Base-by-base conservation (phyloP, 1,284 basidiomycete species). In the Cryptococcus floricola region DNA sequence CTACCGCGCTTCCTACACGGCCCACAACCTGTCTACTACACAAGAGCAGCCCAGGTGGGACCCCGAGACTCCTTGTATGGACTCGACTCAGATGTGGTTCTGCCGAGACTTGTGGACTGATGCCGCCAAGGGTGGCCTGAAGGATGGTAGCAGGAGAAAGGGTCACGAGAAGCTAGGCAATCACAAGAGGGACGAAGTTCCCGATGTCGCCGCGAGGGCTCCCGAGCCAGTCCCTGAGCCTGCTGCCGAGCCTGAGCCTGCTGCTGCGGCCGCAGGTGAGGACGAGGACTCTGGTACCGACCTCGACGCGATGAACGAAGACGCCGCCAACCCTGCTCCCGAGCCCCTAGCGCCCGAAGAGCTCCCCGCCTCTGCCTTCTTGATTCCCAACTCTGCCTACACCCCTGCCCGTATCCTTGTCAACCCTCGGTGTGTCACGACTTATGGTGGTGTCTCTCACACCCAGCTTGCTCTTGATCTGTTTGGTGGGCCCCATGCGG, bases 1-100 rank as follows among this genome's bases (percentile, higher is more conserved):
- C 1, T 97, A 97, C 71, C 87, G 91, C 47, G 83, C 88, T 1
- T 91, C 90, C 2, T 78, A 74, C 5, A 83, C 87, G 63, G 88
- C 84, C 68, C 86, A 89, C 70, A 97, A 96, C 70, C 77, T 87
- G 25, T 85, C 82, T 1, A 80, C 84, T 14, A 79, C 78, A 42
- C 80, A 84, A 3, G 85, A 87, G 34, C 75, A 82, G 1, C 81
- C 83, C 0, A 76, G 80, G 4, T 83, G 88, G 59, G 81, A 83
- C 39, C 83, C 87, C 5, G 89, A 93, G 61, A 88, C 88, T 1
- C 80, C 87, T 31, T 97, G 93, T 72, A 83, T 96, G 70, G 93
- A 97, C 74, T 92, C 89, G 65, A 88, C 85, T 31, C 93, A 97
- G 75, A 90, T 91, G 48, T 95, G 89, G 87, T 96, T 97, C 80